Conservation (phyloP, 495 filamentous ascomycete genomes). For the Xylaria palmicola region DNA sequence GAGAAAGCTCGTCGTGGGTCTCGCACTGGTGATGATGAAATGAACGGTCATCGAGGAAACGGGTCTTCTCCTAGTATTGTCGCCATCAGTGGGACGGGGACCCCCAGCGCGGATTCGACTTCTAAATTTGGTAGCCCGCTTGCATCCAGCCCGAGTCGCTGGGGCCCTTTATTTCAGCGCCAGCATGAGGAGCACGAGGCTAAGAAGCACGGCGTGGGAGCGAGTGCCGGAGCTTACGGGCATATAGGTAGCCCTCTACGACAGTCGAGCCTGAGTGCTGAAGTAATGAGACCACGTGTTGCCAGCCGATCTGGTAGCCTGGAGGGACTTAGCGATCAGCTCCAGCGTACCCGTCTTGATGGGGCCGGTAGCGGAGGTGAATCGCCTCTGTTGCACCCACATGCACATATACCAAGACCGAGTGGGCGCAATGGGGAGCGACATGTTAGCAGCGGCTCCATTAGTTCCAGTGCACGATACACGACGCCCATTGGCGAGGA, state of each 20-base stretch:
- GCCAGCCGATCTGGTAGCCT: conserved; percentile 37
- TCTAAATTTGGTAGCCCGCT: conserved; percentile 78
- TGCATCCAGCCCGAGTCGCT: conserved; percentile 80
- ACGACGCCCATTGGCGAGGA: conserved; percentile 75
- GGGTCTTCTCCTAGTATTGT: conserved; percentile 34
- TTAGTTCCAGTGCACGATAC: conserved; percentile 51
- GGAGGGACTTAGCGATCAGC: conserved; percentile 66
- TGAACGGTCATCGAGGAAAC: conserved; percentile 50
- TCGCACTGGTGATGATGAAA: conserved; percentile 51
- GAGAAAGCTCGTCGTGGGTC: conserved; percentile 85
- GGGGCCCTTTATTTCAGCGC: conserved; percentile 77
- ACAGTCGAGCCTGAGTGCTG: conserved; percentile 76
- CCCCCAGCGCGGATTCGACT: conserved; percentile 45
- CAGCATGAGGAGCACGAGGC: conserved; percentile 73
- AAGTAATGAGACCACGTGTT: conserved; percentile 47
- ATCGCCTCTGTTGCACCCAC: conserved; percentile 42
- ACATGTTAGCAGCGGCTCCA: conserved; percentile 52
- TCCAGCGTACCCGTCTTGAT: conserved; percentile 54
- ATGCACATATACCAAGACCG: conserved; percentile 30
- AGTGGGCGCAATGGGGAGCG: conserved; percentile 42
- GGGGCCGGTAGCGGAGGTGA: conserved; percentile 38
- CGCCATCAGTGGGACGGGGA: conserved; percentile 41
- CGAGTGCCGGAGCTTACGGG: conserved; percentile 62
- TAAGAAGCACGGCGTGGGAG: conserved; percentile 44
- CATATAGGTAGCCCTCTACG: conserved; percentile 93